Evolutionary conservation across 768 basidiomycete genomes (phyloP), one percentile per base, ranked within the genome.

Genomic region (Daedalea quercina): DNA sequence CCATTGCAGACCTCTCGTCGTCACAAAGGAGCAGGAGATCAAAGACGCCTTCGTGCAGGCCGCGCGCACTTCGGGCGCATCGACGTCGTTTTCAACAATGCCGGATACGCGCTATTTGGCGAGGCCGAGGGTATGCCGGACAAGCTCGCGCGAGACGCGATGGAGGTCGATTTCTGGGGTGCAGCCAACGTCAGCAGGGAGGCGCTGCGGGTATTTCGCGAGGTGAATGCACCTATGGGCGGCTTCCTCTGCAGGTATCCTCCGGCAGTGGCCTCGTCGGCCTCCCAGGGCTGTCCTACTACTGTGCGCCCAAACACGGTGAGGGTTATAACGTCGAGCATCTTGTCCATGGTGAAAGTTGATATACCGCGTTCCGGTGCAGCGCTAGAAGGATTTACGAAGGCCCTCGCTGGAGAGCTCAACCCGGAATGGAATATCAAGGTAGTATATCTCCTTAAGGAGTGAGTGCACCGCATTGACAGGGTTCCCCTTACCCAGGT

Each of bases 341-440:
- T 46, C 13, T 43, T 43, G 13, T 43, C 34, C 17, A 35, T 17
- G 42, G 42, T 22, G 17, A 9, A 9, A 19, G 25, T 26, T 42
- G 44, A 34, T 17, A 2, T 31, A 15, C 15, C 25, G 3, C 8
- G 23, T 23, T 12, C 19, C 13, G 44, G 12, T 28, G 28, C 40
- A 73, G 70, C 70, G 2, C 51, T 71, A 3, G 70, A 72, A 46
- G 56, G 61, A 2, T 54, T 70, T 20, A 67, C 58, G 1, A 60
- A 68, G 50, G 34, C 57, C 19, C 53, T 69, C 3, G 63, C 57
- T 22, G 46, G 51, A 28, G 70, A 72, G 46, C 62, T 71, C 19
- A 66, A 72, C 43, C 69, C 70, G 2, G 59, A 52, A 3, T 71
- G 70, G 70, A 64, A 69, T 50, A 69, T 71, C 55, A 72, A 61